phyloP scores from a whole-genome alignment of 805 yeast genomes.

The Metschnikowia koreensis region DNA sequence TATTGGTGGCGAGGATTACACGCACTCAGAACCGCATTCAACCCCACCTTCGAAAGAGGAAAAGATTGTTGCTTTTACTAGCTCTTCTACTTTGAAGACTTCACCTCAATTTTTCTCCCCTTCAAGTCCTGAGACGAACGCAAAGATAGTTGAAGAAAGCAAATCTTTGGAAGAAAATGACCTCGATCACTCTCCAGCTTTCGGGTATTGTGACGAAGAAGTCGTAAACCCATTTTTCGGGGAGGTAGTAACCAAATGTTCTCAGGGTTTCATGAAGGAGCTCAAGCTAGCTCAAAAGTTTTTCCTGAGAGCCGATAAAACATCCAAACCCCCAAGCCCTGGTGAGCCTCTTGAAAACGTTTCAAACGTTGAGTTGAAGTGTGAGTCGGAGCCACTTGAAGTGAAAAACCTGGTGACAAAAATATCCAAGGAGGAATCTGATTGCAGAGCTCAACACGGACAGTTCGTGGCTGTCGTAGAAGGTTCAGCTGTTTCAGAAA shows the following conservation, averaged over 20 bases:
- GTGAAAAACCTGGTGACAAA: not conserved
- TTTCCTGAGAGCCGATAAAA: not conserved
- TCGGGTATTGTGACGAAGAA: not conserved
- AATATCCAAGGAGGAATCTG: not conserved
- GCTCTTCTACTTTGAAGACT: not conserved
- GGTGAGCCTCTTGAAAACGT: not conserved
- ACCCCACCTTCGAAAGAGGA: not conserved
- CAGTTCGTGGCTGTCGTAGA: not conserved
- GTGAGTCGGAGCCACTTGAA: not conserved
- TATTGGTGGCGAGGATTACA: not conserved
- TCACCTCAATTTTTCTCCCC: not conserved
- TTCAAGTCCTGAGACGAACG: not conserved
- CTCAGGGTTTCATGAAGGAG: constrained; percentile 1
- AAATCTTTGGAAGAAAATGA: not conserved
- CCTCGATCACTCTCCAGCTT: not conserved
- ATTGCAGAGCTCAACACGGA: not conserved
- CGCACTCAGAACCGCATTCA: not conserved
- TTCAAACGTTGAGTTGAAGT: not conserved
- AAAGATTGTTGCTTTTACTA: not conserved
- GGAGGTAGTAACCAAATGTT: not conserved
- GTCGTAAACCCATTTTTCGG: not conserved
- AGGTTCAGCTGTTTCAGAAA: not conserved
- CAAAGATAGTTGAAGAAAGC: not conserved
- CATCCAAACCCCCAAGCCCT: too few species aligned
- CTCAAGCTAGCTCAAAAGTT: constrained; percentile 2